phyloP scores from a whole-genome alignment of 2,329 filamentous ascomycete genomes.

The Knufia fluminis region DNA sequence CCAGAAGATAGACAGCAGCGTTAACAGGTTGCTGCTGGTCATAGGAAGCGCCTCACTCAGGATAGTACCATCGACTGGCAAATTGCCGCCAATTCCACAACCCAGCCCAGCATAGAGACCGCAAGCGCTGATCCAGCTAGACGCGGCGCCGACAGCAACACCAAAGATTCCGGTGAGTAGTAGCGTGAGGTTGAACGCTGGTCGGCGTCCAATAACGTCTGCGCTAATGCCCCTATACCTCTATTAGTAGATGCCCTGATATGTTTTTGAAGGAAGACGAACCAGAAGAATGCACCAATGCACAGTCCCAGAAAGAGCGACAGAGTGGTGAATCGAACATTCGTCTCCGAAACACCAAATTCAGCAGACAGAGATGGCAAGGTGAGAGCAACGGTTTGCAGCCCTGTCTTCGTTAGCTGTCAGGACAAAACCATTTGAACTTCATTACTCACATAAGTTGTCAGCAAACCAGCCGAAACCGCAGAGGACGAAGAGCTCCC shows the following conservation, averaged over 20 bases:
- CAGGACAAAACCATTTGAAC: not conserved
- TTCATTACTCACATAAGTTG: slow-evolving; percentile 37
- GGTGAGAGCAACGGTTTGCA: slow-evolving; percentile 14
- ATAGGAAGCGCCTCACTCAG: slow-evolving; percentile 77
- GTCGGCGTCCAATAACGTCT: slow-evolving; percentile 54
- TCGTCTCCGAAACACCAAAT: slow-evolving; percentile 44
- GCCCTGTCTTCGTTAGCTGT: slow-evolving; percentile 7
- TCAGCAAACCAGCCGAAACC: slow-evolving; percentile 48
- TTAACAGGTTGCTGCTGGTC: slow-evolving; percentile 60
- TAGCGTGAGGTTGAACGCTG: slow-evolving; percentile 59
- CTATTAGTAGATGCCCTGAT: too few species aligned
- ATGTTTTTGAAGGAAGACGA: too few species aligned
- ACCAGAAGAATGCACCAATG: slow-evolving; percentile 52
- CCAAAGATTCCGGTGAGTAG: slow-evolving; percentile 53
- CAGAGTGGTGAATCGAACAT: slow-evolving; percentile 72
- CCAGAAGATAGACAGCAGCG: slow-evolving; percentile 79
- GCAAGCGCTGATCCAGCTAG: slow-evolving; percentile 39
- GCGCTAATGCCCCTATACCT: slow-evolving; percentile 57
- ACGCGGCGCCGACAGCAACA: slow-evolving; percentile 55
- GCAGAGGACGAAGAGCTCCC: slow-evolving; percentile 47
- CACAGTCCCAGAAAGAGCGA: slow-evolving; percentile 66
- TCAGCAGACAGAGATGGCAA: slow-evolving; percentile 15
- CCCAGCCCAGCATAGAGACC: slow-evolving; percentile 10
- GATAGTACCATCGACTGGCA: slow-evolving; percentile 49
- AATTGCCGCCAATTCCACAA: slow-evolving; percentile 15